Base-by-base conservation (phyloP, 495 filamentous ascomycete genomes). In the Penicillium paxilli region DNA sequence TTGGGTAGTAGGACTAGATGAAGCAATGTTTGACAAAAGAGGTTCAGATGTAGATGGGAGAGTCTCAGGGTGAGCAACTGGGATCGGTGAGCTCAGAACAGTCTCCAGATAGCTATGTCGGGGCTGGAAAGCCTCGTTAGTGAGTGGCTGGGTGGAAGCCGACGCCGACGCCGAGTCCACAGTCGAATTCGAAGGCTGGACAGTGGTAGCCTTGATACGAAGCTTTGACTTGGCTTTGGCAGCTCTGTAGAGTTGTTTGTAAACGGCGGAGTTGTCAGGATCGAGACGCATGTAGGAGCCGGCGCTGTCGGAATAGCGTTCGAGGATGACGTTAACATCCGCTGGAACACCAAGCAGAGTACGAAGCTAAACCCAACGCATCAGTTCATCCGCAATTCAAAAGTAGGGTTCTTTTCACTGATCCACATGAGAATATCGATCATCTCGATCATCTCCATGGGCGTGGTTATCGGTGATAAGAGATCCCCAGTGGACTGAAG, bases 191-290 rank as follows among this genome's bases (percentile, higher is more conserved):
- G n/a, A 59, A 8, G 59, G 37, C 14, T 64, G 58, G 30, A 60
- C 57, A 12, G 62, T 67, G 16, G 83, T 92, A 44, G 87, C 90
- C 58, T 86, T 87, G 45, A 99, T 83, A 64, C 92, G 90, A 54
- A 99, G 86, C 86, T 97, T 99, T 51, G 92, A 85, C 81, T 99
- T 99, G 16, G 94, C 94, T 74, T 97, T 99, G 55, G 95, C 94
- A 65, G 94, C 94, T 58, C 94, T 89, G 68, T 91, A 91, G 33
- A 99, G 86, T 70, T 96, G 92, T 76, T 97, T 99, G 83, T 96
- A 98, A 49, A 96, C 89, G 21, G 87, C 78, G 1, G 79, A 69
- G 59, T 97, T 96, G 64, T 78, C 75, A 44, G 82, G 77, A 71
- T 98, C 89, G 37, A 99, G 84, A 8, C 77, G 78, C 56, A 97